Evolutionary conservation across 495 filamentous ascomycete genomes (phyloP).

Genomic region (Emericellopsis terricola): DNA sequence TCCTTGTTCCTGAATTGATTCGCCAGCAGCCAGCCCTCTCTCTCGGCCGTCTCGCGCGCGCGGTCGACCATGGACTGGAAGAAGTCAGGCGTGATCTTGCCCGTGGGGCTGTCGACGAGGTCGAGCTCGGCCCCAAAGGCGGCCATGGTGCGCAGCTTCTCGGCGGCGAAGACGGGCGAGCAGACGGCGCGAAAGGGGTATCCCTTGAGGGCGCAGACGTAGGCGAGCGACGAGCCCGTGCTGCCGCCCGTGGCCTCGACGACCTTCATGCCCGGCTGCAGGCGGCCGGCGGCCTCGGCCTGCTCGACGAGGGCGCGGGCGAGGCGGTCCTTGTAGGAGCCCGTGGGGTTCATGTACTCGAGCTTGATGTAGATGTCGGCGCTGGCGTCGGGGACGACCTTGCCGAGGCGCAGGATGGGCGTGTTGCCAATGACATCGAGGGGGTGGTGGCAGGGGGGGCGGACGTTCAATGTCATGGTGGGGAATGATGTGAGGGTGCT

Average conservation of each 20-base stretch:
- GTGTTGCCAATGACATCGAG: neutral
- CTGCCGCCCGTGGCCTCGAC: constrained; percentile 2
- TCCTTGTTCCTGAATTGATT: constrained; percentile 19
- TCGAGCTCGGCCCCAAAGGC: constrained; percentile 1
- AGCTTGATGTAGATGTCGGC: neutral
- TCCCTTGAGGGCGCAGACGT: constrained; percentile 2
- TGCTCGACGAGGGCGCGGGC: neutral
- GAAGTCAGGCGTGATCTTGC: constrained; percentile 1
- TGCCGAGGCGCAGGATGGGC: neutral
- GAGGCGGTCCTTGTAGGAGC: constrained; percentile 2
- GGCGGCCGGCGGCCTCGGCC: neutral
- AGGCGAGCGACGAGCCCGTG: constrained; percentile 1
- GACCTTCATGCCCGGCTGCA: constrained; percentile 1
- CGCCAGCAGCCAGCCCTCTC: constrained; percentile 15
- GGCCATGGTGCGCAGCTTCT: constrained; percentile 1
- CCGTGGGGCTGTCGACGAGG: neutral
- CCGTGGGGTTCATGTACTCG: neutral
- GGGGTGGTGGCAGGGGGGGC: too few relatives aligned
- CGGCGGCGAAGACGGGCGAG: neutral
- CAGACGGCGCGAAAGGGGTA: neutral
- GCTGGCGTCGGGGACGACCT: neutral
- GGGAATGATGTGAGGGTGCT: too few relatives aligned
- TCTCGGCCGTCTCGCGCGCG: neutral
- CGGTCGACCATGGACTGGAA: neutral
- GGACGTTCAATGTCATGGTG: too few relatives aligned